phyloP scores from a whole-genome alignment of 1,284 basidiomycete species.

The Veloboletus limbatus region DNA sequence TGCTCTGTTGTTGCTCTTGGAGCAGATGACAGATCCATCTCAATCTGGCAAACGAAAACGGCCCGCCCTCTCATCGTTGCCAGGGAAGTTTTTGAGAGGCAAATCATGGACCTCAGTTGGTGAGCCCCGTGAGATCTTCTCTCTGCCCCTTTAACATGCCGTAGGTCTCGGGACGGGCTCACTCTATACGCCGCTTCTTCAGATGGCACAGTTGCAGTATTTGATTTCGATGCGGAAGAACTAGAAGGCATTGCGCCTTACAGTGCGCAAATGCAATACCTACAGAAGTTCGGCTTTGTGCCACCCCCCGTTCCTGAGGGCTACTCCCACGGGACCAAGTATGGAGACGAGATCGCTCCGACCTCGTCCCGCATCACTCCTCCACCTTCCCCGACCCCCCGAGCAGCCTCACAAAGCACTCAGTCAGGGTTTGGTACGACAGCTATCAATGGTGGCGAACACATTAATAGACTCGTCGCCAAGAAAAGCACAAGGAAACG shows the following conservation, averaged over 20 bases:
- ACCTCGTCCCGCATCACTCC: slow-evolving; percentile 44
- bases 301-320: slow-evolving; percentile 63
- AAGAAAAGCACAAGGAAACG: slow-evolving; percentile 74
- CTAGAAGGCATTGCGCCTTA: slow-evolving; percentile 81
- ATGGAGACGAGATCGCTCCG: slow-evolving; percentile 17
- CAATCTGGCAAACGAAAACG: slow-evolving; percentile 91
- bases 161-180: slow-evolving; percentile 87
- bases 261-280: slow-evolving; percentile 71
- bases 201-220: slow-evolving; percentile 90
- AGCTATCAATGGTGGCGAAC: slow-evolving; percentile 45
- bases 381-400: slow-evolving; percentile 45
- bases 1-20: slow-evolving; percentile 87
- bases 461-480: slow-evolving; percentile 69
- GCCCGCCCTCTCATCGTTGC: slow-evolving; percentile 89
- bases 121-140: slow-evolving; percentile 36
- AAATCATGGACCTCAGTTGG: slow-evolving; percentile 97
- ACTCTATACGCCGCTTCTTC: slow-evolving; percentile 94
- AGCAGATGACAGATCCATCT: slow-evolving; percentile 85
- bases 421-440: slow-evolving; percentile 40
- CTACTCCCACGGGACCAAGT: slow-evolving; percentile 53
- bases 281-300: slow-evolving; percentile 76
- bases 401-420: slow-evolving; percentile 28
- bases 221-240: slow-evolving; percentile 78
- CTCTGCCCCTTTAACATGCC: slow-evolving; percentile 4
- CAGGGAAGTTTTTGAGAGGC: slow-evolving; percentile 90